Conservation (phyloP, 2,329 filamentous ascomycete species). For the Tolypocladium ophioglossoides region DNA sequence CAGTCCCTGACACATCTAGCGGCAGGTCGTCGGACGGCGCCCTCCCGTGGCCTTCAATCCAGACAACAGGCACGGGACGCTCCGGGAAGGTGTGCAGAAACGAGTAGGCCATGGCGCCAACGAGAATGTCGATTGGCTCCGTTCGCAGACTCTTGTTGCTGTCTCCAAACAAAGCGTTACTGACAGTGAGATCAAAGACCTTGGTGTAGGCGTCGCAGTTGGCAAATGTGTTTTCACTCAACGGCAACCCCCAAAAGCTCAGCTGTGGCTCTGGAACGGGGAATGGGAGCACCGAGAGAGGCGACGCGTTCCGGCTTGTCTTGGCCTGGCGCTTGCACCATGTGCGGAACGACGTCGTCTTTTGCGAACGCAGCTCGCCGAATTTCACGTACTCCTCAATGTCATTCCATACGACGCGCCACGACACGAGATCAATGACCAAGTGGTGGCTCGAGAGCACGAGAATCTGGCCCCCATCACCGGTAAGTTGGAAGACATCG, state of each 20-base stretch:
- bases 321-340: constrained; percentile 15
- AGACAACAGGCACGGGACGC: constrained; percentile 22
- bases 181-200: neutral
- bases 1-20: constrained; percentile 24
- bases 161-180: constrained; percentile 7
- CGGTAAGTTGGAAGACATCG: constrained; percentile 7
- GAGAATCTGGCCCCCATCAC: constrained; percentile 3
- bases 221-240: constrained; percentile 3
- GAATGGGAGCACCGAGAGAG: constrained; percentile 3
- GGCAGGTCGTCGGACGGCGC: constrained; percentile 14
- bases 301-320: constrained; percentile 1
- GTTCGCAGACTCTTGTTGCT: constrained; percentile 21
- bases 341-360: constrained; percentile 19
- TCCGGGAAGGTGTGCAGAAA: constrained; percentile 23
- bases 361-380: constrained; percentile 5
- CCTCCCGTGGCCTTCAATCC: constrained; percentile 30
- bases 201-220: constrained; percentile 5
- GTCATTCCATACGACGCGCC: constrained; percentile 22
- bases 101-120: constrained; percentile 21
- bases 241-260: constrained; percentile 7
- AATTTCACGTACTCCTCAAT: constrained; percentile 5
- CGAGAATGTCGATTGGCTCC: constrained; percentile 26
- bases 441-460: constrained; percentile 8
- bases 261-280: constrained; percentile 6
- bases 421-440: constrained; percentile 36